Conservation (phyloP, 805 yeast genomes). For the Ogataea saltuana region DNA sequence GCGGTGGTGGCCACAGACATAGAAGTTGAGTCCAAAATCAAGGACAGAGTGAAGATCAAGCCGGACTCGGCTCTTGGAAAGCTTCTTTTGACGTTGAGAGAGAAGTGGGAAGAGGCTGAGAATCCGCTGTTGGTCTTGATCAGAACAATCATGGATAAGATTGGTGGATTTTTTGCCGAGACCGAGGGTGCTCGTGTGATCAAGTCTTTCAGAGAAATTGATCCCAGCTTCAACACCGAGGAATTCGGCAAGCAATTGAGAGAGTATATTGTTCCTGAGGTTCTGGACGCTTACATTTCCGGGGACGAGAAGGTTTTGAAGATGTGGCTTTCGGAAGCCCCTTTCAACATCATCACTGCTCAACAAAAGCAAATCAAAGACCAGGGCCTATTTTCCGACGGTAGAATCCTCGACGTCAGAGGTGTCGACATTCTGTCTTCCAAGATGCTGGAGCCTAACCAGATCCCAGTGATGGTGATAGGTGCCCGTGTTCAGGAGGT, state of each 20-base stretch:
- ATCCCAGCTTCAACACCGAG: constrained; percentile 81
- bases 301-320: constrained; percentile 85
- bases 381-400: constrained; percentile 89
- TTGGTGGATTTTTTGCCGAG: constrained; percentile 90
- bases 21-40: constrained; percentile 53
- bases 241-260: constrained; percentile 80
- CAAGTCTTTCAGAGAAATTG: constrained; percentile 81
- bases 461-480: constrained; percentile 88
- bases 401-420: constrained; percentile 88
- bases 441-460: constrained; percentile 84
- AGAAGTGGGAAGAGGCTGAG: constrained; percentile 89
- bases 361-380: constrained; percentile 90
- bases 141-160: constrained; percentile 75
- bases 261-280: constrained; percentile 91
- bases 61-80: constrained; percentile 72
- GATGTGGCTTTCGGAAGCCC: constrained; percentile 95
- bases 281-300: constrained; percentile 89
- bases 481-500: constrained; percentile 97
- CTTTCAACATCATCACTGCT: constrained; percentile 91
- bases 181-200: constrained; percentile 95
- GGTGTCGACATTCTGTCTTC: constrained; percentile 91
- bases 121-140: constrained; percentile 82
- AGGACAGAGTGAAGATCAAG: constrained; percentile 63
- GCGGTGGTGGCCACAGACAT: constrained; percentile 80
- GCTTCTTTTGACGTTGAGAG: constrained; percentile 56